Percentiles rank a stretch among this genome's conserved stretches.
phyloP scores from a whole-genome alignment of 106 monocot genomes.

The Dioscorea alata region DNA sequence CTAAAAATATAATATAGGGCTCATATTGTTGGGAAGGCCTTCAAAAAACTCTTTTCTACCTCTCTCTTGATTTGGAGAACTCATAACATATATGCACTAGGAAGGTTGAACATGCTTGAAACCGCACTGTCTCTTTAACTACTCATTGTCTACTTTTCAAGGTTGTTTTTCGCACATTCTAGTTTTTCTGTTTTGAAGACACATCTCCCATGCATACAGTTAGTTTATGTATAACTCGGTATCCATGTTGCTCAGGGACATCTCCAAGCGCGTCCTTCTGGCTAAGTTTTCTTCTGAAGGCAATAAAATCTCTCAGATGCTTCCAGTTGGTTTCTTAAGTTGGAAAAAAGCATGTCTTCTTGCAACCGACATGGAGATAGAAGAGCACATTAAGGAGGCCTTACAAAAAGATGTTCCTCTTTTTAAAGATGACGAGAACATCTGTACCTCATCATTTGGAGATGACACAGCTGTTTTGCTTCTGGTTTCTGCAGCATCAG shows the following conservation, averaged over 20 bases:
- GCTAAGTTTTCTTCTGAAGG: slow-evolving; percentile 47
- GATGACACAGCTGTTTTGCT: slow-evolving; percentile 55
- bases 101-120: too few relatives aligned
- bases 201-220: too few relatives aligned
- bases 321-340: slow-evolving; percentile 54
- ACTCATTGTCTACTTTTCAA: too few relatives aligned
- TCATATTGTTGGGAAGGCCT: too few relatives aligned
- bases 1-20: too few relatives aligned
- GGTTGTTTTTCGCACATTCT: too few relatives aligned
- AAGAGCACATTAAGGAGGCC: slow-evolving; percentile 10
- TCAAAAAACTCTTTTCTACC: too few relatives aligned
- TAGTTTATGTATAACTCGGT: background rate
- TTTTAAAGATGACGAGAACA: slow-evolving; percentile 7
- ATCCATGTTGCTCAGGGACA: slow-evolving; percentile 45
- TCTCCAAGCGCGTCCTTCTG: slow-evolving; percentile 38
- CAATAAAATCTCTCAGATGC: slow-evolving; percentile 36
- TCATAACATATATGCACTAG: too few relatives aligned
- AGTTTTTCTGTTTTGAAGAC: too few relatives aligned
- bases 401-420: slow-evolving; percentile 6
- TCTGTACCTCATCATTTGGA: slow-evolving; percentile 1
- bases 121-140: too few relatives aligned
- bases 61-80: too few relatives aligned
- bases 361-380: slow-evolving; percentile 2
- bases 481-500: slow-evolving; percentile 47
- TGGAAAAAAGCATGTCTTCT: slow-evolving; percentile 17